Conservation (phyloP, 805 yeast genomes). For the Yarrowia yakushimensis region DNA sequence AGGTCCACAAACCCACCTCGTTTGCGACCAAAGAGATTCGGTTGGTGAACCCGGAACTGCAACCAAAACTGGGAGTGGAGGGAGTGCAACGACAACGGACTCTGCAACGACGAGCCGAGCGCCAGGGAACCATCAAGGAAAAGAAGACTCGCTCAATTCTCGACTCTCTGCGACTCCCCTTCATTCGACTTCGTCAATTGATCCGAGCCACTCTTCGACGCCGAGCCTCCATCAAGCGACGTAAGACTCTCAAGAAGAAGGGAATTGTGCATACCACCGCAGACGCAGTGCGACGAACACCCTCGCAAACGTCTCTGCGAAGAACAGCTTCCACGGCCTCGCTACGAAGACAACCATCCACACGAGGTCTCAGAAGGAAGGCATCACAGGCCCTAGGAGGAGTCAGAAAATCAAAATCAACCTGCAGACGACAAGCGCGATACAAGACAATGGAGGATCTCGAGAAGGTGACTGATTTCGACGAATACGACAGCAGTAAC, state of each 20-base stretch:
- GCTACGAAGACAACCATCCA: conserved; percentile 9
- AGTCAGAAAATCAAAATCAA: conserved; percentile 1
- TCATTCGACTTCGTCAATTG: conserved; percentile 14
- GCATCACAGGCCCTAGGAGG: background rate
- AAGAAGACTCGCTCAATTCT: background rate
- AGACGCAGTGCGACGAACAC: background rate
- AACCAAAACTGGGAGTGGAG: background rate
- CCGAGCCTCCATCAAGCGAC: background rate
- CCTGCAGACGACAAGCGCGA: conserved; percentile 2
- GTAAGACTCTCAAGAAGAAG: background rate
- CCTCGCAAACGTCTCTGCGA: background rate
- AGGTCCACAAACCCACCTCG: conserved; percentile 23
- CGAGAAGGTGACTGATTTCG: conserved; percentile 3
- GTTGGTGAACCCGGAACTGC: conserved; percentile 18
- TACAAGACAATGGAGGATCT: background rate
- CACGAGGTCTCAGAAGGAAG: background rate
- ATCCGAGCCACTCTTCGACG: background rate
- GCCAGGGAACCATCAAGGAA: conserved; percentile 10
- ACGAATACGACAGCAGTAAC: background rate
- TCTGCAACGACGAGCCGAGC: conserved; percentile 1
- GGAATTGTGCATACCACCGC: conserved; percentile 1
- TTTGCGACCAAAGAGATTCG: conserved; percentile 21
- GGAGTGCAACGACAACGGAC: conserved; percentile 9
- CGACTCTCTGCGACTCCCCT: background rate
- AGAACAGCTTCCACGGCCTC: background rate